Evolutionary conservation across 805 yeast species (phyloP), one percentile per base, ranked within the genome.

Genomic region (Lachancea cidri): DNA sequence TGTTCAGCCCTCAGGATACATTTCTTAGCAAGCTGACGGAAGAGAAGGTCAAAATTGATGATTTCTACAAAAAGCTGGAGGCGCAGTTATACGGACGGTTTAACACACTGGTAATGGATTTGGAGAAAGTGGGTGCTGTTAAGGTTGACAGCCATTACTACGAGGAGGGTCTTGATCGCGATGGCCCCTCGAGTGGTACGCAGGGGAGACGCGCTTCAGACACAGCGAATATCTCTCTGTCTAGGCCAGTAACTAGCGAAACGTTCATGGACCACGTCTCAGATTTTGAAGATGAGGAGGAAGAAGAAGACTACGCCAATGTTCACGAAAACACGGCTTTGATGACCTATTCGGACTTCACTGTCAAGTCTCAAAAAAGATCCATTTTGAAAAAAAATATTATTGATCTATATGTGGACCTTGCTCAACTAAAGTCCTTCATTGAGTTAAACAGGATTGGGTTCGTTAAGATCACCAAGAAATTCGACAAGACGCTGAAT

Each of bases 381-480:
- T 77, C 86, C 46, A 76, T 86, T n/a, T 68, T 84, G 51, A 83
- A 81, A 62, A 80, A 79, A 53, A 68, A 84, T 33, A 66, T 83
- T 9, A 71, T 76, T 19, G 71, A 79, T 22, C 60, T 81, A 34
- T 89, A 77, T 64, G 87, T 87, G 16, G 72, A 79, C 19, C 66
- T 89, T 29, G 81, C 86, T 15, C 96, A 91, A 62, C 71, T 91
- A 49, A 81, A 84, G 55, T 83, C 96, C 1, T 91, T 71, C 61
- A 74, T 84, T 40, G 95, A 88, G 56, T 71, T 91, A 49, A 91
- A 91, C 66, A 75, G 75, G 51, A 81, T 89, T 32, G 98, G 96
- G 0, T 85, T 91, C 60, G 72, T 81, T 39, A 91, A 91, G 62
- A 88, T 89, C 33, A 70, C 86, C 42, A 91, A 91, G 59, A 91